Evolutionary conservation across 2,329 filamentous ascomycete genomes (phyloP), one percentile per base, ranked within the genome.

Genomic region (Fusarium sororula): DNA sequence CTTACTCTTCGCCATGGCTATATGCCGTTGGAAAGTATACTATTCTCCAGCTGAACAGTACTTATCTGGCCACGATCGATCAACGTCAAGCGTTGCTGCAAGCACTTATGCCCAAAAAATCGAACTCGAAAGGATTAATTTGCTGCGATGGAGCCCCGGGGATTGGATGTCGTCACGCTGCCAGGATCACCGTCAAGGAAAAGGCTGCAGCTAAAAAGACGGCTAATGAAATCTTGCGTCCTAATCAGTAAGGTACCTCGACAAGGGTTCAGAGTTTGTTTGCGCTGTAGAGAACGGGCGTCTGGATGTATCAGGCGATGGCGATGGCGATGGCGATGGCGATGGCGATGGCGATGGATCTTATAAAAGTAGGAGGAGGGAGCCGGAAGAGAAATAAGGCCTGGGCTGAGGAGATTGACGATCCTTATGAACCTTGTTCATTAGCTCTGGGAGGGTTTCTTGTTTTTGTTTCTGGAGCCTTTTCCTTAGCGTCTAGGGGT

Each of bases 1-100:
- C 72, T 66, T 75, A 78, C 77, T 78, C 59, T 75, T 78, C 41
- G 70, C 75, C 77, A 78, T 78, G 54, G 41, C 51, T 61, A 35
- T 64, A 22, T 48, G 30, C 45, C 39, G 26, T 51, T 39, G 38
- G 10, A 51, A 48, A 37, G 35, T 48, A 24, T 55, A 42, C 44
- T 8, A 26, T 47, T 24, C 41, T 55, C 47, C 41, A 42, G 38
- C 55, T 18, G 48, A 41, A 51, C 18, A 54, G 47, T 30, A 35
- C 15, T 35, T 35, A 57, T 51, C 15, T n/a, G 20, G 38, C 39
- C 20, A 39, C 63, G 18, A 54, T 51, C 32, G 20, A 48, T 55
- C 26, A 53, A 57, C 39, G 10, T 55, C n/a, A 41, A 35, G n/a
- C 51, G 44, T 58, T 55, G 58, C 42, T 39, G 63, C 56, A 60